phyloP scores from a whole-genome alignment of 441 rosid genomes.

The Raphanus hybrid region DNA sequence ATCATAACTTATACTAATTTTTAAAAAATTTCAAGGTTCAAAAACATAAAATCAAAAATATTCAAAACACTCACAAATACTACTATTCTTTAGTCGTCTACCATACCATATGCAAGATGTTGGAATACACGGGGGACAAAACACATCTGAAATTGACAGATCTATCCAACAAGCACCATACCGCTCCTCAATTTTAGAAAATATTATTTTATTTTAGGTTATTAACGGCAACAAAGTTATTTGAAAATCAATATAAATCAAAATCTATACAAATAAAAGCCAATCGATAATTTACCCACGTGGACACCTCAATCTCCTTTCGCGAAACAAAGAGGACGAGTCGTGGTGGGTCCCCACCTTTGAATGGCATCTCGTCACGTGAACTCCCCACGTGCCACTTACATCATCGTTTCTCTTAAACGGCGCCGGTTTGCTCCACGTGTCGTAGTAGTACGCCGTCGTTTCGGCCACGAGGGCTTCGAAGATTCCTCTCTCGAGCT shows the following conservation, averaged over 20 bases:
- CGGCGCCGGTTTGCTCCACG: conserved; percentile 41
- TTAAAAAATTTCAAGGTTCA: not conserved
- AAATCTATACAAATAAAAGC: conserved; percentile 28
- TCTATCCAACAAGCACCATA: not conserved
- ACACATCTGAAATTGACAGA: conserved; percentile 1
- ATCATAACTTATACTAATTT: not conserved
- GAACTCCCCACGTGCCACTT: conserved; percentile 64
- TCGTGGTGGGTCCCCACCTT: conserved; percentile 41
- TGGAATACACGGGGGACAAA: conserved; percentile 2
- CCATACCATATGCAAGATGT: not conserved
- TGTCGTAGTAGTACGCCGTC: conserved; percentile 37
- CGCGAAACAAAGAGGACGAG: conserved; percentile 15
- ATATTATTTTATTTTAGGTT: not conserved
- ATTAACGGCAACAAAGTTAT: not conserved
- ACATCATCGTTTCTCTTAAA: conserved; percentile 34
- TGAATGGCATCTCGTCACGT: conserved; percentile 59
- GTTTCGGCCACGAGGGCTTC: conserved; percentile 69
- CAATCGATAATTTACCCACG: conserved; percentile 46
- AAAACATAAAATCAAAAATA: not conserved
- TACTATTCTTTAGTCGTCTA: not conserved
- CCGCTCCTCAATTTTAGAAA: not conserved
- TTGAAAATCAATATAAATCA: not conserved
- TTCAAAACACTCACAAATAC: not conserved
- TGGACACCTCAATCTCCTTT: conserved; percentile 28
- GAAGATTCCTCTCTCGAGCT: conserved; percentile 65